phyloP scores from a whole-genome alignment of 768 basidiomycete genomes.

The Serpula lacrymans region DNA sequence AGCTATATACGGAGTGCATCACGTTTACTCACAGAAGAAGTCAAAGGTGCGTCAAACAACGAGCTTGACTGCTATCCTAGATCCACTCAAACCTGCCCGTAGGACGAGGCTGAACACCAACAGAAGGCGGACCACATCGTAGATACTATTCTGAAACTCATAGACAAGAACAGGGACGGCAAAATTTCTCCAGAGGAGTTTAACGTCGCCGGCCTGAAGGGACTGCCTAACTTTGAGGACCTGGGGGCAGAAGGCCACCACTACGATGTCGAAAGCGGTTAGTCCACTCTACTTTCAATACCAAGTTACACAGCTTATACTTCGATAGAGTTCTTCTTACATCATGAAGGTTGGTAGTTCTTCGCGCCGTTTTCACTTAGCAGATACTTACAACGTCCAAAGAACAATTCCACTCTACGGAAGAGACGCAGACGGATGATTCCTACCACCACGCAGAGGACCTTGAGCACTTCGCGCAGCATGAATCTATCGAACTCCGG shows the following conservation, averaged over 20 bases:
- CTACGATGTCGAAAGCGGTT: slow-evolving; percentile 88
- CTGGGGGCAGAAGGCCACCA: slow-evolving; percentile 92
- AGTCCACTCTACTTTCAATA: slow-evolving; percentile 20
- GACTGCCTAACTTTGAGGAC: slow-evolving; percentile 78
- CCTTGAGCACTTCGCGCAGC: slow-evolving; percentile 86
- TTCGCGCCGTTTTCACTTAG: slow-evolving; percentile 1
- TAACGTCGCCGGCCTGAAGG: slow-evolving; percentile 63
- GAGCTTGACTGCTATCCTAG: neutral
- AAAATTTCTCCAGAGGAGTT: slow-evolving; percentile 69
- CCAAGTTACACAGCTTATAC: neutral
- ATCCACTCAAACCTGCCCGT: neutral
- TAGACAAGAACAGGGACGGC: slow-evolving; percentile 79
- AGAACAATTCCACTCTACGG: slow-evolving; percentile 94
- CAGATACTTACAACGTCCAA: slow-evolving; percentile 4
- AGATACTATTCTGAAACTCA: slow-evolving; percentile 56
- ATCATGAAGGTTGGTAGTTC: slow-evolving; percentile 80
- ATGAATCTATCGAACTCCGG: slow-evolving; percentile 77
- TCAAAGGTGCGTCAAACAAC: slow-evolving; percentile 54
- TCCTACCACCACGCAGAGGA: slow-evolving; percentile 94
- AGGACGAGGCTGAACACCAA: slow-evolving; percentile 78
- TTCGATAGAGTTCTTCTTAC: slow-evolving; percentile 81
- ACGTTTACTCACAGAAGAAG: slow-evolving; percentile 81
- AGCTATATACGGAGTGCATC: slow-evolving; percentile 95
- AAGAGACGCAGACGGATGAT: slow-evolving; percentile 96
- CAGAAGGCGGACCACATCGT: slow-evolving; percentile 80